Percentiles rank a stretch among this genome's conserved stretches.
Conservation (phyloP, 116 monocot genomes). For the Posidonia oceanica region DNA sequence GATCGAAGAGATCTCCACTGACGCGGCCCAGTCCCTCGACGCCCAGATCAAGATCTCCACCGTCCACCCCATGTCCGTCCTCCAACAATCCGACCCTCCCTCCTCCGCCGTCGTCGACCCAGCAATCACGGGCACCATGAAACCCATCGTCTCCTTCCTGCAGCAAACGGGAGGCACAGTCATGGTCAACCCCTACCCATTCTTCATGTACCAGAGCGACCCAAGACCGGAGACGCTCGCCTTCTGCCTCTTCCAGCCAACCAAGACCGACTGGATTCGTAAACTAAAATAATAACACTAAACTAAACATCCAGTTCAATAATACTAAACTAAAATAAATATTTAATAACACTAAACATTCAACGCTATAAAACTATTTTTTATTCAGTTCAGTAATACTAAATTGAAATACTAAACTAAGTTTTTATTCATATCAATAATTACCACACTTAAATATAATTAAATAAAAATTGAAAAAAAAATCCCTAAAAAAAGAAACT, state of each 20-base stretch:
- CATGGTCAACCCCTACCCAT: constrained; percentile 50
- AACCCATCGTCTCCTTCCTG: not conserved
- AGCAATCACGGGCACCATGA: not conserved
- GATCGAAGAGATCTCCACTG: too few species aligned
- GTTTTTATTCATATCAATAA: too few species aligned
- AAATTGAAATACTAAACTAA: too few species aligned
- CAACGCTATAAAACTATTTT: too few species aligned
- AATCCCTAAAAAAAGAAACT: too few species aligned
- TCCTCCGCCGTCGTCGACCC: not conserved
- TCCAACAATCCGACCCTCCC: constrained; percentile 2
- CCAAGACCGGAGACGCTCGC: constrained; percentile 56
- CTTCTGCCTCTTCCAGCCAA: constrained; percentile 61
- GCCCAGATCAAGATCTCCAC: constrained; percentile 7
- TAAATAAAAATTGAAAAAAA: too few species aligned
- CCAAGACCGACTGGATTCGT: constrained; percentile 36
- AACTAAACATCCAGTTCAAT: too few species aligned
- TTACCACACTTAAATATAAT: too few species aligned
- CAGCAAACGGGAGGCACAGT: constrained; percentile 1
- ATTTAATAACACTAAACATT: too few species aligned
- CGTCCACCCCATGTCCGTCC: constrained; percentile 8
- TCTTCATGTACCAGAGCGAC: constrained; percentile 58
- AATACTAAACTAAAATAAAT: too few species aligned
- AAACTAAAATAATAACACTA: too few species aligned
- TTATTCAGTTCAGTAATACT: too few species aligned
- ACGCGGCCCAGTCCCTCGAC: not conserved